phyloP scores from a whole-genome alignment of 2,329 filamentous ascomycete genomes.

The Scolecobasidium constrictum region DNA sequence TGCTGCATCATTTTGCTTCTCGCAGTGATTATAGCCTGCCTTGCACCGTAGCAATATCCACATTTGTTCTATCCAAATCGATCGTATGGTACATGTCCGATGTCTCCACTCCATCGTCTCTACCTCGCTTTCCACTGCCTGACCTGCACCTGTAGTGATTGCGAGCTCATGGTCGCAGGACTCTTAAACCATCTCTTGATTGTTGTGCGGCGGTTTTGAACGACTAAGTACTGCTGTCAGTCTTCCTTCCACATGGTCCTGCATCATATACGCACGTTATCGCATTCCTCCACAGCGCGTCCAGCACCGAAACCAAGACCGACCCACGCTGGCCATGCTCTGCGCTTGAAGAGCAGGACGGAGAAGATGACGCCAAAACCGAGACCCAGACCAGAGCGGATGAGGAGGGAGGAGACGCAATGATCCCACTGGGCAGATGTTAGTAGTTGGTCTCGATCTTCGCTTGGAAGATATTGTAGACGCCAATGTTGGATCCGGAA shows the following conservation, averaged over 20 bases:
- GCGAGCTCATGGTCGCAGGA: conserved; percentile 35
- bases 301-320: conserved; percentile 92
- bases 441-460: too few species aligned
- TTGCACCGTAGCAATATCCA: too few species aligned
- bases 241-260: not conserved
- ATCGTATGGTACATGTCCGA: too few species aligned
- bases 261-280: conserved; percentile 44
- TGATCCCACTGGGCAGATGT: conserved; percentile 98
- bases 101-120: too few species aligned
- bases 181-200: conserved; percentile 37
- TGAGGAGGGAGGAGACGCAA: conserved; percentile 93
- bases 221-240: conserved; percentile 25
- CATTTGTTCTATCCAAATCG: too few species aligned
- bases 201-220: conserved; percentile 40
- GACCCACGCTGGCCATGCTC: conserved; percentile 94
- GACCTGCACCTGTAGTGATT: too few species aligned
- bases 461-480: conserved; percentile 7
- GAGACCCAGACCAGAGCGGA: conserved; percentile 91
- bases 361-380: conserved; percentile 98
- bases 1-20: too few species aligned
- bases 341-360: conserved; percentile 93
- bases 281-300: conserved; percentile 96
- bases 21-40: too few species aligned
- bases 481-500: too few species aligned
- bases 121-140: too few species aligned